Base-by-base conservation (phyloP, 768 basidiomycete genomes). In the Russula earlei region DNA sequence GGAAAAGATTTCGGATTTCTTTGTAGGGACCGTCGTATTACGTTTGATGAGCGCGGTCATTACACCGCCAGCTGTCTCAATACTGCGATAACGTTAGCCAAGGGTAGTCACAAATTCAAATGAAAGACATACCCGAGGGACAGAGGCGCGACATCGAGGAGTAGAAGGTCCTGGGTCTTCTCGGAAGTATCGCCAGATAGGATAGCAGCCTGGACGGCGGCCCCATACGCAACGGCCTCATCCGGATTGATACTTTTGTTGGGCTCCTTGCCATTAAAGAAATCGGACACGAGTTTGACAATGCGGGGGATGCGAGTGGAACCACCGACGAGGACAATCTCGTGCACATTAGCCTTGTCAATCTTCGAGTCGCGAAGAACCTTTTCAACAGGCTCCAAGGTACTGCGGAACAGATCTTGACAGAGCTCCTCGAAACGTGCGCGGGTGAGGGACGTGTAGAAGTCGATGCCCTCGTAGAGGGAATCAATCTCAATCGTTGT, bases 171-270 rank as follows among this genome's bases (percentile, higher is more conserved):
- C 72, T 95, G 91, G 20, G 93, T 97, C 78, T 93, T 93, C 76
- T 96, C 94, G 1, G 95, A 96, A 25, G 93, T 95, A 71, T 97
- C 92, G 67, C 95, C 95, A 25, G 95, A 91, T 55, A 98, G 85
- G 66, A 97, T 95, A 66, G 94, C 95, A 55, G 92, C 95, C 75
- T 98, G 94, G 65, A 99, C 93, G 57, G 95, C 95, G 54, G 95
- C 95, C 78, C 95, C 94, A 71, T 96, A 96, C 19, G 95, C 95
- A 56, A 98, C 93, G 54, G 95, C 94, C 75, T 97, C 95, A 63
- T 98, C 95, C 50, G 95, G 95, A 84, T 98, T 97, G 79, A 98
- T 97, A 75, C 87, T 87, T 82, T 94, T 96, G 81, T 92, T 93
- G 66, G 91, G 94, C 77, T 96, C 93, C 79, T 94, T 93, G 70